Evolutionary conservation across 169 alveolate genomes (phyloP), one percentile per base, ranked within the genome.

Genomic region (Plasmodium gallinaceum): DNA sequence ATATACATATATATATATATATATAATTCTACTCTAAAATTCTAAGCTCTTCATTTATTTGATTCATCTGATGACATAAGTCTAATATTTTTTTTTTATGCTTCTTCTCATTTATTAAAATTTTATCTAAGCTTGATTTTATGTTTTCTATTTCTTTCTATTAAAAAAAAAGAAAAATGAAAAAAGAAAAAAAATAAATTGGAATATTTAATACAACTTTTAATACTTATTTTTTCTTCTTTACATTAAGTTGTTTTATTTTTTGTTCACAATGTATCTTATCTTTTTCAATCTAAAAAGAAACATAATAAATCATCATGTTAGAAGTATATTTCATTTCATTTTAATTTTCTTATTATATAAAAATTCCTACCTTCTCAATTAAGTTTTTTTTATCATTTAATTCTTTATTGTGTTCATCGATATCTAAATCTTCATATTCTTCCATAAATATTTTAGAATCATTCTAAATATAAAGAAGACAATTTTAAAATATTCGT

Each of bases 61-160:
- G 90, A 66, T 80, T 80, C 90, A 80, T 80, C 72, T 61, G 90
- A 54, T 80, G 90, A 22, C 90, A 80, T 32, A 80, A 45, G 32
- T 80, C 83, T 45, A 80, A 66, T n/a, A 80, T 80, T 80, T 57
- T 65, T 51, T 80, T 80, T 57, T 80, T 80, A 60, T 80, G 83
- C 20, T 80, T 80, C 80, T 80, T 80, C 43, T 80, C 90, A 26
- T 80, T 68, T 66, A 80, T 80, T 60, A 66, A 57, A 26, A 80
- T 80, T 80, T 80, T 80, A 57, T 80, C 90, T 54, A 80, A 51
- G 26, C 20, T 80, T 14, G 90, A 66, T 32, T 80, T 80, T 8
- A 68, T 72, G 45, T 32, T 68, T 54, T 80, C 90, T 51, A 80
- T 80, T 18, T 80, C 90, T 80, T 80, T 66, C 90, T 80, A 62